Base-by-base conservation (phyloP, 306 rosid genomes). In the Acacia melanoxylon region DNA sequence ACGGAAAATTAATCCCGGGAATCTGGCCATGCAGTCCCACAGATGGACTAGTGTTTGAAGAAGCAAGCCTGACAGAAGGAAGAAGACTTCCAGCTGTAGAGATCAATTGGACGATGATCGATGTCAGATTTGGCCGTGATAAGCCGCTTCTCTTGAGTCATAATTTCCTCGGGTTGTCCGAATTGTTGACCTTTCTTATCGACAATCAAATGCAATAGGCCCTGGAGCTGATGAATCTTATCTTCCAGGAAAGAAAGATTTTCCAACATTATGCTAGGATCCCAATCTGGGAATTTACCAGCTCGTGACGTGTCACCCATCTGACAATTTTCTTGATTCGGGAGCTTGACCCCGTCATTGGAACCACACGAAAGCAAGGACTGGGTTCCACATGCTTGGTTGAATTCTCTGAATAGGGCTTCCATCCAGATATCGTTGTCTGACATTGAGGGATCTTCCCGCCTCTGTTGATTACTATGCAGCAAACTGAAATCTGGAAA, bases 71-170 rank as follows among this genome's bases (percentile, higher is more conserved):
- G 77, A 83, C 93, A 6, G 94, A 90, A 27, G 99, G 99, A 33
- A 96, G 97, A 83, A 96, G 98, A 80, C 90, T 89, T 41, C 98
- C 99, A 0, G 99, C 99, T 17, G 98, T 87, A 54, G 99, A 92
- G 88, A 96, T 91, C 86, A 96, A 78, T 72, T 96, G 99, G 84
- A 91, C 92, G 61, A 96, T 88, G 79, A 96, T 91, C 4, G 99
- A 93, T 67, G 99, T 92, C 66, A 96, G 93, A 86, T 96, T 96
- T 97, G 15, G 97, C 95, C 2, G 94, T 90, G 84, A 96, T 68
- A 79, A 96, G 98, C 87, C 93, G 99, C 71, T 93, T 93, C 75
- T 93, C 98, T 83, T 89, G 98, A 87, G 89, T 85, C 49, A 86
- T 88, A 12, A 95, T 86, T 70, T 91, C 98, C 73, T 87, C 89